phyloP scores from a whole-genome alignment of 805 yeast species.

The Wickerhamiella lipophila region DNA sequence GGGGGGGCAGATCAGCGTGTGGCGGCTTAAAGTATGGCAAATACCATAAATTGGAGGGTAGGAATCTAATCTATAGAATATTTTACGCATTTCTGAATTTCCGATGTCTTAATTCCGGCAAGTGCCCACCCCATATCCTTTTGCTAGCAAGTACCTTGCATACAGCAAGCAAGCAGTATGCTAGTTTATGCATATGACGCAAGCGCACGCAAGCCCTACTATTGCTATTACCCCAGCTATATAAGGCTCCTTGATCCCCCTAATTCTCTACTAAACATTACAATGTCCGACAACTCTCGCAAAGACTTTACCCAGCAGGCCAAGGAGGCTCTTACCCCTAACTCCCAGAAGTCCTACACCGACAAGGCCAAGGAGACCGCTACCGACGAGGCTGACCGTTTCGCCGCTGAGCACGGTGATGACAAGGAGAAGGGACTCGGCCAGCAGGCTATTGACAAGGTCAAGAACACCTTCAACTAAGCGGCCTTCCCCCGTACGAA shows the following conservation, averaged over 20 bases:
- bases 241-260: not conserved
- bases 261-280: not conserved
- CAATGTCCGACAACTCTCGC: constrained; percentile 41
- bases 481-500: too few species aligned
- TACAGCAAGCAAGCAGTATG: constrained; percentile 4
- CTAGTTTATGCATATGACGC: not conserved
- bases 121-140: not conserved
- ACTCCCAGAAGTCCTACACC: constrained; percentile 47
- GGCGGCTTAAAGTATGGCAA: too few species aligned
- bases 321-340: constrained; percentile 55
- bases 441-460: constrained; percentile 37
- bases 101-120: too few species aligned
- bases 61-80: too few species aligned
- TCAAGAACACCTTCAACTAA: constrained; percentile 7
- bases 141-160: not conserved
- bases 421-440: constrained; percentile 34
- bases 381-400: constrained; percentile 52
- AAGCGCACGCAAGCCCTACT: not conserved
- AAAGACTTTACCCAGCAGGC: constrained; percentile 60
- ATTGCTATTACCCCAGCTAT: constrained; percentile 5
- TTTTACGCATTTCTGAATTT: too few species aligned
- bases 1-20: too few species aligned
- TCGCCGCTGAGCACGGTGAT: constrained; percentile 53
- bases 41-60: too few species aligned
- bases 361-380: constrained; percentile 60